These are phyloP conservation scores for Podosphaera fusca DNA, from an alignment of 2,329 filamentous ascomycete genomes.

Conservation along the genomic window DNA sequence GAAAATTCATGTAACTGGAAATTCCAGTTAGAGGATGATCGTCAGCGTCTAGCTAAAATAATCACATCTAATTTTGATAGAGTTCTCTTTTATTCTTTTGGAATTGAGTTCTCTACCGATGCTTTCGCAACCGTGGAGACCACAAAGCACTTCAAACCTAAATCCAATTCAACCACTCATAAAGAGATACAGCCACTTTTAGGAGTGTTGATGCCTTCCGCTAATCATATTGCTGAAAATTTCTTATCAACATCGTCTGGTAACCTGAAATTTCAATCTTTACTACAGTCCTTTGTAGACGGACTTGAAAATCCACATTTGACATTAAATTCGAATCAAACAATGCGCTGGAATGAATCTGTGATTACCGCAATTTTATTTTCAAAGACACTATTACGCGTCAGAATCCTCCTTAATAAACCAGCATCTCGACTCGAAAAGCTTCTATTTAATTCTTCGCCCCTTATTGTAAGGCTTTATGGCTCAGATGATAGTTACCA, in stretches of 20 bases:
- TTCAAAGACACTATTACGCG: conserved; percentile 44
- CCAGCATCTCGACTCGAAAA: conserved; percentile 45
- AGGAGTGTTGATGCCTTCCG: conserved; percentile 38
- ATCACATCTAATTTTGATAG: conserved; percentile 49
- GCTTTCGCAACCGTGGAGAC: conserved; percentile 18
- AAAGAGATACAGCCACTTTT: conserved; percentile 8
- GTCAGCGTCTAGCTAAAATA: conserved; percentile 41
- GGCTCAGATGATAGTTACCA: conserved; percentile 44
- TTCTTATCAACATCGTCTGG: conserved; percentile 50
- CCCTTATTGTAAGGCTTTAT: conserved; percentile 54
- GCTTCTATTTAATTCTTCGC: conserved; percentile 60
- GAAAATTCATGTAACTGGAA: conserved; percentile 75
- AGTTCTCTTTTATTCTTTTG: conserved; percentile 49
- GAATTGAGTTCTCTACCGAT: conserved; percentile 38
- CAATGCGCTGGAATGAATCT: conserved; percentile 34
- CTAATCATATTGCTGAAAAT: conserved; percentile 51
- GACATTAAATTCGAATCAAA: conserved; percentile 35
- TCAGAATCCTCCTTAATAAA: conserved; percentile 38
- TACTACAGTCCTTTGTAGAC: conserved; percentile 45
- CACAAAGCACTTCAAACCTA: neutral
- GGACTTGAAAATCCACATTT: conserved; percentile 34
- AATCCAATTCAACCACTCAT: neutral
- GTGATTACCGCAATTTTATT: conserved; percentile 41
- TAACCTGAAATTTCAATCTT: conserved; percentile 52
- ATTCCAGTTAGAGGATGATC: conserved; percentile 45